These are phyloP conservation scores for Mucor sp. DNA, from an alignment of 371 early-diverging fungal genomes.

Conservation along the genomic window DNA sequence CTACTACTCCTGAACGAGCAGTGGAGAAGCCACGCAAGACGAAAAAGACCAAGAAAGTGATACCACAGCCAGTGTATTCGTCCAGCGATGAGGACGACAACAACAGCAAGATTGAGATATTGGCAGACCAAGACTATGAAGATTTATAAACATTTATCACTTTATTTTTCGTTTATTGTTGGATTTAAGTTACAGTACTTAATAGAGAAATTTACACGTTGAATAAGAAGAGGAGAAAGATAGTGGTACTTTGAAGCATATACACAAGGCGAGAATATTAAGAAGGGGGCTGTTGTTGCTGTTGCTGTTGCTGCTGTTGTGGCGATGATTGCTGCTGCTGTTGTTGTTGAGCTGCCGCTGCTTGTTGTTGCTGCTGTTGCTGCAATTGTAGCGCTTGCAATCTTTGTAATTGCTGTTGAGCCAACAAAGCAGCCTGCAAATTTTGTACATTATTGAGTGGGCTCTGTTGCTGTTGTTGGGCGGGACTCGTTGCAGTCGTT, in stretches of 20 bases:
- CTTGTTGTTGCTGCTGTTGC: conserved; percentile 12
- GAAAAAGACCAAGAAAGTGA: not conserved
- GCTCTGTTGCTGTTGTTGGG: not conserved
- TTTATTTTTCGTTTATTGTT: not conserved
- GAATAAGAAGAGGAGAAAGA: not conserved
- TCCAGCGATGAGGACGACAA: conserved; percentile 9
- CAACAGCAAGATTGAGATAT: conserved; percentile 30
- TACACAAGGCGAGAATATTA: not conserved
- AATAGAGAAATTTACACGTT: not conserved
- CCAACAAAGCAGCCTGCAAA: conserved; percentile 16
- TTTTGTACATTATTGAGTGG: conserved; percentile 3
- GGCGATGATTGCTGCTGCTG: not conserved
- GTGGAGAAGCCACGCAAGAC: conserved; percentile 1
- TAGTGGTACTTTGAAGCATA: not conserved
- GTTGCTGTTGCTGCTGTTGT: conserved; percentile 7
- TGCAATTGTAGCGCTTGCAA: conserved; percentile 4
- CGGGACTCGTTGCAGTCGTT: not conserved
- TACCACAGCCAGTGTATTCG: not conserved
- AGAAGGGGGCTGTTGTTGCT: conserved; percentile 7
- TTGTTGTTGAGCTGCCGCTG: not conserved
- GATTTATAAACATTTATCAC: conserved; percentile 14
- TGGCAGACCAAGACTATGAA: conserved; percentile 45
- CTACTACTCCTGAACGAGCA: not conserved
- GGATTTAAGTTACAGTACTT: not conserved
- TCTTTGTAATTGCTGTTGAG: conserved; percentile 18